Conservation (phyloP, 768 basidiomycete genomes). For the Amanita molliuscula region DNA sequence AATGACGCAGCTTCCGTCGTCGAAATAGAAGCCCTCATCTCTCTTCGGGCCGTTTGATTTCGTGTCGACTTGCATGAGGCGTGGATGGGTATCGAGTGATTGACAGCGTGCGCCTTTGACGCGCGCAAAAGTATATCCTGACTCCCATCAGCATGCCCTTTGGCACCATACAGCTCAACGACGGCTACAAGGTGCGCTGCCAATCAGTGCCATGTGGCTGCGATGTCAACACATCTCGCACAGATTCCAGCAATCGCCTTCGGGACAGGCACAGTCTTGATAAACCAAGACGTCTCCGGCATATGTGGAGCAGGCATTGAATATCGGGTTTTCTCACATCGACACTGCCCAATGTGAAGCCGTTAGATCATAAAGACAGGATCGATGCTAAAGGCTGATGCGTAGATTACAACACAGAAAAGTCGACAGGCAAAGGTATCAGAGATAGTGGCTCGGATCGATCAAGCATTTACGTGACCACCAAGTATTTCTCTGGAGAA, state of each 20-base stretch:
- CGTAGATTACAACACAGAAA: slow-evolving; percentile 21
- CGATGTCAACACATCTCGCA: neutral
- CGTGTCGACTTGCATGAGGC: neutral
- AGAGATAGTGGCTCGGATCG: slow-evolving; percentile 36
- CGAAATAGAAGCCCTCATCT: slow-evolving; percentile 52
- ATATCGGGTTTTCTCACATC: slow-evolving; percentile 51
- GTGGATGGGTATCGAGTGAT: neutral
- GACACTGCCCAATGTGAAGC: slow-evolving; percentile 48
- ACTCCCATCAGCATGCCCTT: slow-evolving; percentile 25
- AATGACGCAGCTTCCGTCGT: slow-evolving; percentile 61
- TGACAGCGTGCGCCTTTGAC: neutral
- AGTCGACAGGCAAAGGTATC: slow-evolving; percentile 28
- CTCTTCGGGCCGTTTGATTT: slow-evolving; percentile 11
- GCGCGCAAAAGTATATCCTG: neutral
- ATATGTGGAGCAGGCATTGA: slow-evolving; percentile 47
- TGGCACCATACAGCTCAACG: slow-evolving; percentile 25
- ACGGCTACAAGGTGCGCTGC: slow-evolving; percentile 26
- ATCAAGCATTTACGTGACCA: slow-evolving; percentile 39
- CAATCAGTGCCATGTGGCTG: neutral
- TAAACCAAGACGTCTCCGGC: slow-evolving; percentile 39
- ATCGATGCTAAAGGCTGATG: neutral
- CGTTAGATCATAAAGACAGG: neutral
- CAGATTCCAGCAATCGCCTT: slow-evolving; percentile 56
- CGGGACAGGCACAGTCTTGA: slow-evolving; percentile 43
- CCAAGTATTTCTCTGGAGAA: slow-evolving; percentile 38